These are phyloP conservation scores for Nicotiana tomentosiformis DNA, from an alignment of 257 asterid species.

Conservation along the genomic window DNA sequence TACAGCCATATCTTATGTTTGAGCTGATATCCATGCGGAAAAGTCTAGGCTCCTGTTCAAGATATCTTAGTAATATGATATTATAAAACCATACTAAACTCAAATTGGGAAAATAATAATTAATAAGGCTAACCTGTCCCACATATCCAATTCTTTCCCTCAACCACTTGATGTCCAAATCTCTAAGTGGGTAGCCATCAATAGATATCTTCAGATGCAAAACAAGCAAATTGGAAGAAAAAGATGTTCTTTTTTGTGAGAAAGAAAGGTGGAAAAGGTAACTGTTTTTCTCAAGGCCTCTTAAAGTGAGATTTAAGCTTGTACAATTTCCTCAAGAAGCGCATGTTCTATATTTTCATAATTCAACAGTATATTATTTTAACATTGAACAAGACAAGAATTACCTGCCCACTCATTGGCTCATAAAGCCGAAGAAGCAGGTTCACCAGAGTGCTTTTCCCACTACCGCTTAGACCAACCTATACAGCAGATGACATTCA, in stretches of 20 bases:
- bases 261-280: background rate
- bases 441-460: slow-evolving; percentile 90
- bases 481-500: slow-evolving; percentile 16
- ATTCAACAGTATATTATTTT: background rate
- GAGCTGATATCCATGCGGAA: slow-evolving; percentile 81
- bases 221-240: slow-evolving; percentile 5
- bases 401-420: slow-evolving; percentile 89
- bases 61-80: background rate
- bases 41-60: slow-evolving; percentile 78
- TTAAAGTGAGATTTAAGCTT: background rate
- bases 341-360: background rate
- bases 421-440: slow-evolving; percentile 94
- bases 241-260: background rate
- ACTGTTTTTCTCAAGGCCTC: background rate
- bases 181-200: slow-evolving; percentile 67
- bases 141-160: slow-evolving; percentile 88
- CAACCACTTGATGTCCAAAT: slow-evolving; percentile 67
- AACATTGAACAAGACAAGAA: slow-evolving; percentile 3
- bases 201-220: slow-evolving; percentile 53
- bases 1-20: slow-evolving; percentile 85
- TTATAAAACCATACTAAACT: slow-evolving; percentile 7
- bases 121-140: slow-evolving; percentile 69
- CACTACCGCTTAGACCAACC: slow-evolving; percentile 99
- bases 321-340: background rate
- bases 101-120: background rate